Evolutionary conservation across 2,329 filamentous ascomycete genomes (phyloP), one percentile per base, ranked within the genome.

Genomic region (Gaeumannomyces tritici): DNA sequence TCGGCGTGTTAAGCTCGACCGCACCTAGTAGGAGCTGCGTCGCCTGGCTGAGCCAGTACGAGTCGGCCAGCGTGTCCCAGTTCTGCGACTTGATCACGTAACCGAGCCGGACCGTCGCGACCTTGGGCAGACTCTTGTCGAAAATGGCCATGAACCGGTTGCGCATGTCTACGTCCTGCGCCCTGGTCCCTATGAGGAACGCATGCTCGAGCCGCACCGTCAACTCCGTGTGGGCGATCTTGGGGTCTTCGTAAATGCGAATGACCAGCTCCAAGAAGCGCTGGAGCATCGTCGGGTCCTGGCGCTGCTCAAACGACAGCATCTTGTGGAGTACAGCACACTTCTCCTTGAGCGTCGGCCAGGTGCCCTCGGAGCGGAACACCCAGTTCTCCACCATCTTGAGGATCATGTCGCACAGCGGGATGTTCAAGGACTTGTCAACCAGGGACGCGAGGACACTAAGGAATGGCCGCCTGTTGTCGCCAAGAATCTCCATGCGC

Each of bases 241-340:
- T 96, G 0, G 92, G 91, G 70, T 99, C 95, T 71, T 99, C 96
- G 72, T 99, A 99, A 64, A 99, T 97, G 59, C 93, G 88, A 68
- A 99, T 96, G 29, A 99, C 95, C 29, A 99, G 85, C 67, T 98
- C 90, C 63, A 99, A 80, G 77, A 98, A 99, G 71, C 93, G 93
- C 67, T 89, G 92, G 63, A 99, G 81, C 77, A 99, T 88, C 0
- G 89, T 91, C 35, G 88, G 85, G 71, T 98, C 93, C 31, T 83
- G 77, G 54, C 95, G 85, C 63, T 90, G 86, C 75, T 99, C 95
- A 68, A 99, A 99, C 0, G 93, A 88, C 21, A 98, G 79, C 95
- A 99, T 99, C 77, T 99, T 99, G 70, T 96, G 93, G n/a, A 99
- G 78, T 1, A 99, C 95, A 1, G 96, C 96, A 0, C 93, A 98